These are phyloP conservation scores for Mentha longifolia DNA, from an alignment of 257 asterid genomes.

Conservation along the genomic window DNA sequence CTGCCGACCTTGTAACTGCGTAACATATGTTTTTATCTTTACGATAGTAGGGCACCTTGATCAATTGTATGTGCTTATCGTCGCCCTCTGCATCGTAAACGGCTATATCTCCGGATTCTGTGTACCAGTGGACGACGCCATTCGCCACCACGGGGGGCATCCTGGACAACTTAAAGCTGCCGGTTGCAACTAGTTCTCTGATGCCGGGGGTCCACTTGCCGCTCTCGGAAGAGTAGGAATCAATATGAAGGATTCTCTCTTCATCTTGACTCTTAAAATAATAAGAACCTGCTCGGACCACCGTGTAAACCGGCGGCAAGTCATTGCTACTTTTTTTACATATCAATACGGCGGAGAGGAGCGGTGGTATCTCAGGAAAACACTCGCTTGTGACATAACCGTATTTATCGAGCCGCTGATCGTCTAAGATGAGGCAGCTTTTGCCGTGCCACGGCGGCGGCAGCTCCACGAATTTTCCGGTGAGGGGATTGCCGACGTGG, in stretches of 20 bases:
- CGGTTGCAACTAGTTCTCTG: background rate
- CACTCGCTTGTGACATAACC: background rate
- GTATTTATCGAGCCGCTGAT: too few relatives aligned
- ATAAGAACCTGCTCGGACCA: background rate
- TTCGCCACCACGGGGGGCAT: background rate
- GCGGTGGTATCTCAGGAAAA: too few relatives aligned
- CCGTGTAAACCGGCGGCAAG: background rate
- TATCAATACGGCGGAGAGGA: background rate
- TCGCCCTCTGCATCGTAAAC: background rate
- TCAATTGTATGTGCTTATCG: background rate
- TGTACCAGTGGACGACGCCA: background rate
- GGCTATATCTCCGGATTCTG: background rate
- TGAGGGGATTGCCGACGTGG: background rate
- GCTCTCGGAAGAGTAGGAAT: background rate
- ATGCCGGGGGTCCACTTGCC: background rate
- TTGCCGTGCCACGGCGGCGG: background rate
- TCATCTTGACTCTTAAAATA: fast-evolving
- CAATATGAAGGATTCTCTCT: background rate
- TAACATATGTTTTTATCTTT: background rate
- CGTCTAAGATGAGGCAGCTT: background rate
- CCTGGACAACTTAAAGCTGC: background rate
- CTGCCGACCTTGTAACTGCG: background rate
- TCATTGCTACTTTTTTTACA: too few relatives aligned
- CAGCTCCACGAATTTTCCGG: background rate
- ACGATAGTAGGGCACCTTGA: background rate